These are phyloP conservation scores for Malassezia vespertilionis DNA, from an alignment of 1,284 basidiomycete genomes.

Conservation along the genomic window DNA sequence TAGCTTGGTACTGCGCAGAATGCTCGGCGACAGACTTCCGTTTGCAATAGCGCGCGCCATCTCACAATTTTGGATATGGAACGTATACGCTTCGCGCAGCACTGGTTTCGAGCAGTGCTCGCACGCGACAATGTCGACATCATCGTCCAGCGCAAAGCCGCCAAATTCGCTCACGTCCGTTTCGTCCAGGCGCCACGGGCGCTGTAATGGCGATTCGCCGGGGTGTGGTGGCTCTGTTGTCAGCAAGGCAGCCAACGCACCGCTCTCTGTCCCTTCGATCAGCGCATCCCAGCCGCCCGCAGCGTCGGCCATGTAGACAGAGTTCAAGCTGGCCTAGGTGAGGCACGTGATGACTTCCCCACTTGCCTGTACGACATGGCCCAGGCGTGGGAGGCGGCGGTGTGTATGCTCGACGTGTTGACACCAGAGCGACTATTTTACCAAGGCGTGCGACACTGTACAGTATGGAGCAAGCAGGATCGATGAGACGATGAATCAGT, in stretches of 20 bases:
- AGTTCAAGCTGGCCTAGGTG: no score
- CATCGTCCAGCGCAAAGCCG: slow-evolving; percentile 31
- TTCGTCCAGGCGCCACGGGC: slow-evolving; percentile 35
- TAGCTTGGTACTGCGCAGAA: slow-evolving; percentile 25
- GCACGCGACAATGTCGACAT: slow-evolving; percentile 35
- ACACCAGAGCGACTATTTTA: no score
- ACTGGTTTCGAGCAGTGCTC: slow-evolving; percentile 30
- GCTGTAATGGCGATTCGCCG: background rate
- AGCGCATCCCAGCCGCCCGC: slow-evolving; percentile 13
- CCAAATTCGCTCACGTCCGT: slow-evolving; percentile 42
- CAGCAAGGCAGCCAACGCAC: slow-evolving; percentile 9
- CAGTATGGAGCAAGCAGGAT: no score
- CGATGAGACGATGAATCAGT: slow-evolving; percentile 9
- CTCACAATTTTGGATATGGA: slow-evolving; percentile 35
- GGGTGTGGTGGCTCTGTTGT: slow-evolving; percentile 18
- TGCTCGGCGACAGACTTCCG: slow-evolving; percentile 28
- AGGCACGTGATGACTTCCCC: no score
- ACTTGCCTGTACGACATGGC: no score
- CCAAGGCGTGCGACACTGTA: no score
- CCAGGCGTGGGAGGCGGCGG: no score
- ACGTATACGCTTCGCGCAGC: slow-evolving; percentile 27
- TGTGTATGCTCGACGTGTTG: no score
- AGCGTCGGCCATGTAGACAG: background rate
- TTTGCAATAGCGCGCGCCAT: slow-evolving; percentile 29
- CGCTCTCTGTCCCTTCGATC: slow-evolving; percentile 7